These are phyloP conservation scores for Penicillium sp. DNA, from an alignment of 2,329 filamentous ascomycete genomes.

Conservation along the genomic window DNA sequence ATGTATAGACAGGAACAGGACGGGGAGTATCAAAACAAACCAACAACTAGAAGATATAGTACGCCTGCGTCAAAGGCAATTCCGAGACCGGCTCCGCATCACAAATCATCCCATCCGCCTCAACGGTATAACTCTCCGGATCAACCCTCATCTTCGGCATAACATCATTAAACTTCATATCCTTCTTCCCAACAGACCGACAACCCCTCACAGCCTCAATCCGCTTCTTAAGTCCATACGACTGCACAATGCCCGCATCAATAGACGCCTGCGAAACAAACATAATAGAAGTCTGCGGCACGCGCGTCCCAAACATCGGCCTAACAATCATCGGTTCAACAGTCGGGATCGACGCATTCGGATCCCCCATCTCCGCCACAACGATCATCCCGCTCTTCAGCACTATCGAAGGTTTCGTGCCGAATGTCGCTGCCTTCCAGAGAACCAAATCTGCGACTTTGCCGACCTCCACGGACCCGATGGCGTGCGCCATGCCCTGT, in stretches of 20 bases:
- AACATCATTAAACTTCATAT: constrained; percentile 85
- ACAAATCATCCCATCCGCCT: constrained; percentile 75
- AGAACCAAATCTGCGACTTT: constrained; percentile 86
- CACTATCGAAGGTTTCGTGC: constrained; percentile 75
- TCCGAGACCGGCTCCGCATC: constrained; percentile 66
- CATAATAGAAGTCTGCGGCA: constrained; percentile 69
- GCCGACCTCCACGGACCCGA: constrained; percentile 82
- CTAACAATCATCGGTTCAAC: constrained; percentile 79
- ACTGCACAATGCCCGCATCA: constrained; percentile 60
- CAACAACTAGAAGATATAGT: constrained; percentile 63
- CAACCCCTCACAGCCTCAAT: constrained; percentile 76
- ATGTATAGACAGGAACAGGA: constrained; percentile 12
- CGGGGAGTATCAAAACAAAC: neutral
- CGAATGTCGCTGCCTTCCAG: constrained; percentile 83
- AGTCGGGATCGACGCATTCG: constrained; percentile 80
- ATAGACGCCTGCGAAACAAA: constrained; percentile 78
- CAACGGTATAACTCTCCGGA: constrained; percentile 81
- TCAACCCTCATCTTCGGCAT: constrained; percentile 89
- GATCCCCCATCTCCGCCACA: constrained; percentile 78
- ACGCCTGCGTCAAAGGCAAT: constrained; percentile 73
- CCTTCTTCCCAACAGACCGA: constrained; percentile 69
- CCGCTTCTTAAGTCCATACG: constrained; percentile 73
- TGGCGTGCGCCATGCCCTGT: constrained; percentile 81
- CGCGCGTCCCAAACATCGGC: constrained; percentile 73
- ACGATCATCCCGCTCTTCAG: constrained; percentile 86